Evolutionary conservation across 208 protist genomes (phyloP).

Genomic region (Leishmania mexicana): DNA sequence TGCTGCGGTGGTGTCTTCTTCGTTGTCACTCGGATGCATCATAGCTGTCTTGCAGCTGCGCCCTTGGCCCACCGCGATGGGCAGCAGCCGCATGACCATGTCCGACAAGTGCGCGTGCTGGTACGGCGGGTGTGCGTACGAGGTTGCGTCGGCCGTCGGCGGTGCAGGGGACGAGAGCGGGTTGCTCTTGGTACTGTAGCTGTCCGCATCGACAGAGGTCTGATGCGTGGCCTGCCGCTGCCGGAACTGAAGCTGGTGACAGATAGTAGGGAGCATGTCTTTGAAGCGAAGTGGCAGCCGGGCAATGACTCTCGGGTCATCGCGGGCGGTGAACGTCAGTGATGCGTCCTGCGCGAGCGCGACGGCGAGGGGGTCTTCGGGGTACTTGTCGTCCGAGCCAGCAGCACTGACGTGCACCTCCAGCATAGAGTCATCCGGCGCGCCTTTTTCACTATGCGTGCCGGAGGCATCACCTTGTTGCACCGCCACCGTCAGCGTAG

Average conservation of each 20-base stretch:
- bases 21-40: slow-evolving; percentile 5
- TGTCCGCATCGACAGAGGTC: slow-evolving; percentile 4
- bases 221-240: slow-evolving; percentile 29
- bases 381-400: neutral
- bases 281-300: slow-evolving; percentile 24
- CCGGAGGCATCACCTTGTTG: neutral
- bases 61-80: slow-evolving; percentile 23
- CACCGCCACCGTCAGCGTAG: neutral
- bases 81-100: slow-evolving; percentile 18
- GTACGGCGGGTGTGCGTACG: neutral
- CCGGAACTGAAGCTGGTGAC: slow-evolving; percentile 28
- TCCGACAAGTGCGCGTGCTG: slow-evolving; percentile 15
- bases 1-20: slow-evolving; percentile 1
- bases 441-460: neutral
- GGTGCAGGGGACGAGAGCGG: neutral
- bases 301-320: slow-evolving; percentile 23
- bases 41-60: slow-evolving; percentile 23
- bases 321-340: slow-evolving; percentile 30
- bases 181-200: neutral
- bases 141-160: neutral
- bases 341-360: slow-evolving; percentile 22
- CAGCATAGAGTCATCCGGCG: neutral
- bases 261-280: slow-evolving; percentile 18
- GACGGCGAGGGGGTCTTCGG: slow-evolving; percentile 19
- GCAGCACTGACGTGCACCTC: neutral